Evolutionary conservation across 495 filamentous ascomycete species (phyloP), one percentile per base, ranked within the genome.

Genomic region (Penicillium chermesinum): DNA sequence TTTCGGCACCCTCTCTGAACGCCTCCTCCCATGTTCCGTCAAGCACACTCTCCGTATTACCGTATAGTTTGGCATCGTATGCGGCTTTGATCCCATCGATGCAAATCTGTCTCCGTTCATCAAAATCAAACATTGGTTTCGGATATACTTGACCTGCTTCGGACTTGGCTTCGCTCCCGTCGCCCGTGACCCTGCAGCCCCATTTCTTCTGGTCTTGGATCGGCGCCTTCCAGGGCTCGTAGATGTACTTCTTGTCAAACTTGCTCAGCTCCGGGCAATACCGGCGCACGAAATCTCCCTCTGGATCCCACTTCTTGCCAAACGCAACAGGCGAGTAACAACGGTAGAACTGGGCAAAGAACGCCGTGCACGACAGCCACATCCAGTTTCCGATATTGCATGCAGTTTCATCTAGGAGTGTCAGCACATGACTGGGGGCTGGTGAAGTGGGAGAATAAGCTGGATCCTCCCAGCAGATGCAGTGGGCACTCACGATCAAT

Each of bases 341-440:
- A 9, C 82, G 75, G 52, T 79, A 84, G 62, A 81, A 88, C 54
- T 82, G 78, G 1, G 71, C 50, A 47, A 72, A 85, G 60, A 87
- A 88, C 0, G 85, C 85, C 0, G 81, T 83, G 59, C 84, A 87
- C 17, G 72, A 75, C n/a, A 88, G 64, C 84, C 84, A 88, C 59
- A 85, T 81, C 85, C 83, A 88, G 41, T 88, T 87, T 0, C 84
- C 85, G 0, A 72, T 67, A 49, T 87, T 88, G 38, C 78, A 83
- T 8, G 84, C 79, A 0, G 77, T 72, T 59, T 88, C 84, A 54
- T 88, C 65, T 67, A 37, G 25, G 10, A 30, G 25, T 30, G 25
- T 30, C 10, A 30, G 25, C n/a, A n/a, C n/a, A 14, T 37, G 35
- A 17, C 6, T 37, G 15, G 12, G 6, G 13, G 30, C 30, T 7